Conservation (phyloP, 2,329 filamentous ascomycete species). For the Didymella pinodella region DNA sequence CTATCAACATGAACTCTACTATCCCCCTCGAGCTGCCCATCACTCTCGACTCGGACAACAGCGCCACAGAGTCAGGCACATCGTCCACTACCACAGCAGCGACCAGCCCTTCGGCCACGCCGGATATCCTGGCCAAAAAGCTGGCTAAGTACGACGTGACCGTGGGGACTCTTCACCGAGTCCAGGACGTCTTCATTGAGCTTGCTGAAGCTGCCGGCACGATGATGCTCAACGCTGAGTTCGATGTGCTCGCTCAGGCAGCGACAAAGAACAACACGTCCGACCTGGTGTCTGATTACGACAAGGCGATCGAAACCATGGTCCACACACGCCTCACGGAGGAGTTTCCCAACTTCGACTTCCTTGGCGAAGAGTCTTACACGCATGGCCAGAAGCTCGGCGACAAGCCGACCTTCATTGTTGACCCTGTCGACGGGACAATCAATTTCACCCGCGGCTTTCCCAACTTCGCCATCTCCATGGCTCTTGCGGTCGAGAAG, state of each 20-base stretch:
- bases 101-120: slow-evolving; percentile 17
- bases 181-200: slow-evolving; percentile 32
- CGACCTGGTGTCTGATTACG: slow-evolving; percentile 64
- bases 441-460: slow-evolving; percentile 52
- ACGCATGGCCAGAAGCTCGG: slow-evolving; percentile 43
- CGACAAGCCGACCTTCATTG: slow-evolving; percentile 46
- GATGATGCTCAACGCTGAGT: slow-evolving; percentile 47
- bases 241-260: slow-evolving; percentile 31
- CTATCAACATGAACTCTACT: background rate
- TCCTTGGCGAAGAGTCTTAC: slow-evolving; percentile 51
- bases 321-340: slow-evolving; percentile 54
- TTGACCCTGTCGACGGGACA: slow-evolving; percentile 52
- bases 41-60: slow-evolving; percentile 7
- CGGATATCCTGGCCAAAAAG: slow-evolving; percentile 20
- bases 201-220: slow-evolving; percentile 42
- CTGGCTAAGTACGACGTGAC: slow-evolving; percentile 33
- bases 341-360: slow-evolving; percentile 57
- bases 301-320: slow-evolving; percentile 62
- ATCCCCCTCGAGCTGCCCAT: background rate
- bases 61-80: slow-evolving; percentile 1
- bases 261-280: slow-evolving; percentile 52
- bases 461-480: slow-evolving; percentile 46
- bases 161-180: slow-evolving; percentile 19
- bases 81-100: slow-evolving; percentile 23
- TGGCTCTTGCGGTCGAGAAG: slow-evolving; percentile 44